Evolutionary conservation across 2,329 filamentous ascomycete species (phyloP).

Genomic region (Arthrocladium fulminans): DNA sequence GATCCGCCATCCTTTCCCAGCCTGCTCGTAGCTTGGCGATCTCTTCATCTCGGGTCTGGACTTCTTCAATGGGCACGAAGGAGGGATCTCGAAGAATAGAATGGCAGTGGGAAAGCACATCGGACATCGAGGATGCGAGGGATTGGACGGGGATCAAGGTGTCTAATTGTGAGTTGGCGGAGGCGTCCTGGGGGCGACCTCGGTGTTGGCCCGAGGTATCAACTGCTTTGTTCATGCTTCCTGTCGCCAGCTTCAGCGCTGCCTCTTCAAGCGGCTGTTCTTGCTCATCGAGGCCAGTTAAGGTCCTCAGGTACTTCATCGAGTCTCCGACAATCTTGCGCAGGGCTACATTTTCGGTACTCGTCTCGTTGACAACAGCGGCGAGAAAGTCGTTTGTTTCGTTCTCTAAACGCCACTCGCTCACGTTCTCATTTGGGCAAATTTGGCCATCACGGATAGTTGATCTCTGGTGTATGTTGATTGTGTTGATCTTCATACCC

Average conservation of each 20-base stretch:
- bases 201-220: constrained; percentile 24
- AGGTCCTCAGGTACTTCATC: constrained; percentile 55
- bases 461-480: constrained; percentile 31
- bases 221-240: constrained; percentile 14
- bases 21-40: constrained; percentile 73
- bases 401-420: constrained; percentile 61
- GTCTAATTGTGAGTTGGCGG: constrained; percentile 3
- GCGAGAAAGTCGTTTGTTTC: constrained; percentile 85
- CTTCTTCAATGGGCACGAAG: constrained; percentile 90
- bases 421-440: constrained; percentile 38
- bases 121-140: constrained; percentile 64
- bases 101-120: constrained; percentile 69
- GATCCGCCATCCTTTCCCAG: constrained; percentile 86
- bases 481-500: constrained; percentile 41
- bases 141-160: constrained; percentile 57
- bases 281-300: constrained; percentile 42
- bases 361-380: constrained; percentile 57
- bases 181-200: constrained; percentile 1
- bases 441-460: constrained; percentile 25
- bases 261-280: too few relatives aligned
- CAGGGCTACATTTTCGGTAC: constrained; percentile 83
- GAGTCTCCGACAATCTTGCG: constrained; percentile 64
- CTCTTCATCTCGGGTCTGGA: constrained; percentile 84
- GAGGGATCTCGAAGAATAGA: constrained; percentile 87
- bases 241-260: not conserved